A percentile compares a stretch with the other conserved stretches of the same genome.
Conservation (phyloP, 441 rosid species). For the Adansonia madagascariensis region DNA sequence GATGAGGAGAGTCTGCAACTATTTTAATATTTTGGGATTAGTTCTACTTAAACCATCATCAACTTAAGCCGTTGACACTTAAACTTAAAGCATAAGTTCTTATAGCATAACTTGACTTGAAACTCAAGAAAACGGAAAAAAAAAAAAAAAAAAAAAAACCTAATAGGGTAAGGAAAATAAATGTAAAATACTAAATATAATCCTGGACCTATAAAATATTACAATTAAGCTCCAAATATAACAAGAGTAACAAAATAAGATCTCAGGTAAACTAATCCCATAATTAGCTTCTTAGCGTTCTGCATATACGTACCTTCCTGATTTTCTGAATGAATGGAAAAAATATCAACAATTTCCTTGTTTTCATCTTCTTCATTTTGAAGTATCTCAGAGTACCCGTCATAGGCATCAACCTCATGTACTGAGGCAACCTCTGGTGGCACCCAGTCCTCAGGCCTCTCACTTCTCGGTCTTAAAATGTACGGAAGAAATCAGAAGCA, state of each 20-base stretch:
- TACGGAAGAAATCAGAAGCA: conserved; percentile 28
- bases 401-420: conserved; percentile 34
- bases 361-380: conserved; percentile 47
- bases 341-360: conserved; percentile 69
- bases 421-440: conserved; percentile 62
- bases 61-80: not conserved
- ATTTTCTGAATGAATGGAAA: conserved; percentile 68
- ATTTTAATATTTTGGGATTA: conserved; percentile 24
- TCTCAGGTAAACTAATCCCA: too few species aligned
- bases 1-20: conserved; percentile 51
- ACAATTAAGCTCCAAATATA: too few species aligned
- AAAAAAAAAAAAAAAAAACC: too few species aligned
- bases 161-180: too few species aligned
- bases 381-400: conserved; percentile 46
- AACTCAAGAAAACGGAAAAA: too few species aligned
- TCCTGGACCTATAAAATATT: too few species aligned
- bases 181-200: too few species aligned
- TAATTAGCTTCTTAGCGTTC: too few species aligned
- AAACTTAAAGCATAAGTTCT: not conserved
- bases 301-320: conserved; percentile 45
- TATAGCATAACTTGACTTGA: too few species aligned
- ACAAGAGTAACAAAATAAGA: too few species aligned
- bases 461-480: conserved; percentile 58
- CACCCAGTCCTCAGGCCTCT: conserved; percentile 95
- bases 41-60: conserved; percentile 17